Evolutionary conservation across 192 early-diverging fungal species (phyloP), one percentile per base, ranked within the genome.

Genomic region (Entomortierella chlamydospora): DNA sequence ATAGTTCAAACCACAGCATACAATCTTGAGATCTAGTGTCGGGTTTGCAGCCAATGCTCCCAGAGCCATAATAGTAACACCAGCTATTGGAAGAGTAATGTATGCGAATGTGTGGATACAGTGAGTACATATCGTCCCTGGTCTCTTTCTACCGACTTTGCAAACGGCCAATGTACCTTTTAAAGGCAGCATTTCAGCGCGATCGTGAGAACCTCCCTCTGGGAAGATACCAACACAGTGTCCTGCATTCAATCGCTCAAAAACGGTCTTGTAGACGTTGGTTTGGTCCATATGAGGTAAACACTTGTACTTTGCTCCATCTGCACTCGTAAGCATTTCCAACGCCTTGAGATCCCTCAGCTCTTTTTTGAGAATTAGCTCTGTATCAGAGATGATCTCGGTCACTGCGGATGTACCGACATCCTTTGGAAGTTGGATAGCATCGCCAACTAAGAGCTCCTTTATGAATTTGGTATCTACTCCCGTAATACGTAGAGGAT

Each of bases 161-260:
- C 10, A 37, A 37, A 37, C 34, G 10, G 10, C 10, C 34, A 37
- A 37, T 37, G 10, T 83, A 89, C 88, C 93, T 89, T 98, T 99
- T 53, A 99, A 84, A 31, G 98, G 98, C 57, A 99, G 82, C 88
- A 99, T 93, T 68, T 98, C 93, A 6, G 95, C 88, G 54, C 97
- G 93, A 83, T 99, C 98, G 85, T 99, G 98, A 72, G 92, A 94
- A 15, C 98, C 98, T 51, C 98, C 97, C 64, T 98, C 98, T 8
- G 98, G 98, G 83, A 99, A 99, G 61, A 99, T 99, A n/a, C 96
- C 95, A 8, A 99, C 91, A 73, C 95, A 95, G 54, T 82, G 73
- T 25, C 83, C 91, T 34, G 82, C 81, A 65, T 92, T 87, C 37
- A 99, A 73, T 11, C 92, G 88, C 18, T 91, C 84, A 64, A 93